These are phyloP conservation scores for Hsuehochloa calcarea DNA, from an alignment of 176 grass and related monocot genomes.

Conservation along the genomic window DNA sequence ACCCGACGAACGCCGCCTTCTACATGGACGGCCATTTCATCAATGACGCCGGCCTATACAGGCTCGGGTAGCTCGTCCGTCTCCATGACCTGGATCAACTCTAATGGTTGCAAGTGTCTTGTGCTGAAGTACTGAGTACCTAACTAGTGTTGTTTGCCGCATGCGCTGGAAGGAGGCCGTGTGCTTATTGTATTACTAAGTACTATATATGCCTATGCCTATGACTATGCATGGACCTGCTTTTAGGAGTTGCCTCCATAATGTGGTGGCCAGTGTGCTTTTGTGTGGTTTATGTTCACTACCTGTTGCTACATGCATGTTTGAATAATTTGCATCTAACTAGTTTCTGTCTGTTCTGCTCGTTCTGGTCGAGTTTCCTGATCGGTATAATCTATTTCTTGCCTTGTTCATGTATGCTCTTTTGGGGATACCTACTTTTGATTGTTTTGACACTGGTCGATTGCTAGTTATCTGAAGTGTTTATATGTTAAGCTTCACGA, in stretches of 20 bases:
- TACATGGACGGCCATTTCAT: constrained; percentile 91
- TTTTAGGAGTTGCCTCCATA: neutral
- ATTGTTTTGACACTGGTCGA: too few relatives aligned
- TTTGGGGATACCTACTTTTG: too few relatives aligned
- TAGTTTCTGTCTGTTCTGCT: neutral
- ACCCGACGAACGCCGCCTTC: constrained; percentile 46
- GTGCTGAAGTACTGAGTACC: neutral
- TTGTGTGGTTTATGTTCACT: constrained; percentile 25
- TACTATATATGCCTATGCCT: neutral
- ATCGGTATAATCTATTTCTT: too few relatives aligned
- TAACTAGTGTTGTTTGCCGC: constrained; percentile 9
- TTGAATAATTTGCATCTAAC: constrained; percentile 39
- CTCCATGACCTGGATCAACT: constrained; percentile 2
- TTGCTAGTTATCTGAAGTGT: neutral
- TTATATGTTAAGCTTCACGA: neutral
- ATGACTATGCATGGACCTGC: constrained; percentile 20
- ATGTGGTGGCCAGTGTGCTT: neutral
- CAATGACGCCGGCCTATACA: constrained; percentile 56
- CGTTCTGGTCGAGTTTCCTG: neutral
- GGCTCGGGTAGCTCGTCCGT: constrained; percentile 27
- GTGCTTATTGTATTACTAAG: constrained; percentile 34
- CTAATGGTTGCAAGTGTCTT: neutral
- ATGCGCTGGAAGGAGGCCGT: constrained; percentile 13
- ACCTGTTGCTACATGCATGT: constrained; percentile 20
- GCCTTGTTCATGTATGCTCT: too few relatives aligned